Evolutionary conservation across 345 rosid genomes (phyloP).

Genomic region (Acer saccharum): DNA sequence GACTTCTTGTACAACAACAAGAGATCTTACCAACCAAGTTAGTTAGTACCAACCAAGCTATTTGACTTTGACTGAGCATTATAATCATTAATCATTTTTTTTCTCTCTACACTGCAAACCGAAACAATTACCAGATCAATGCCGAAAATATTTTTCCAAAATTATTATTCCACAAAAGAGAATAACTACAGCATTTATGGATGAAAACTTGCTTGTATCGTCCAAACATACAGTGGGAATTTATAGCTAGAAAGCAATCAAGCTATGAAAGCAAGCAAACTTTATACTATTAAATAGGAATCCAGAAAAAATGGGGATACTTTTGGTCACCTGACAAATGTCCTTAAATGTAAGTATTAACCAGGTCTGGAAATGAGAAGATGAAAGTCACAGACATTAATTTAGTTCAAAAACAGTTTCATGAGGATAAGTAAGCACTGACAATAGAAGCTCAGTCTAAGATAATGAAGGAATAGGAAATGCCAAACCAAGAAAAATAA

Average conservation of each 20-base stretch:
- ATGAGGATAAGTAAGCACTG: not conserved
- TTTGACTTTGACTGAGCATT: not conserved
- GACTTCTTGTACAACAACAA: too few species aligned
- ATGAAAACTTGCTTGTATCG: not conserved
- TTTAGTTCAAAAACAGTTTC: not conserved
- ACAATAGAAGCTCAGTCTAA: not conserved
- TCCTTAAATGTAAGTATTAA: not conserved
- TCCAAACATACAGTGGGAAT: not conserved
- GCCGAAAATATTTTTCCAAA: not conserved
- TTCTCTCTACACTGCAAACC: not conserved
- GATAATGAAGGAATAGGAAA: not conserved
- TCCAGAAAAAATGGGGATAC: not conserved
- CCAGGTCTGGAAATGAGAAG: not conserved
- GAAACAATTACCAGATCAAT: not conserved
- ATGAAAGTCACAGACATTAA: not conserved
- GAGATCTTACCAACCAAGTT: too few species aligned
- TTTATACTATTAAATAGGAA: not conserved
- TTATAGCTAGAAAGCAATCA: not conserved
- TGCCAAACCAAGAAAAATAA: not conserved
- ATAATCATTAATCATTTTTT: not conserved
- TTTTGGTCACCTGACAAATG: not conserved
- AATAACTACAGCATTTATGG: not conserved
- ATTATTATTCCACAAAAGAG: not conserved
- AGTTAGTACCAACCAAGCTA: not conserved
- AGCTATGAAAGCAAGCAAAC: not conserved